Conservation (phyloP, 2,329 filamentous ascomycete species). For the Blastomyces emzantsi region DNA sequence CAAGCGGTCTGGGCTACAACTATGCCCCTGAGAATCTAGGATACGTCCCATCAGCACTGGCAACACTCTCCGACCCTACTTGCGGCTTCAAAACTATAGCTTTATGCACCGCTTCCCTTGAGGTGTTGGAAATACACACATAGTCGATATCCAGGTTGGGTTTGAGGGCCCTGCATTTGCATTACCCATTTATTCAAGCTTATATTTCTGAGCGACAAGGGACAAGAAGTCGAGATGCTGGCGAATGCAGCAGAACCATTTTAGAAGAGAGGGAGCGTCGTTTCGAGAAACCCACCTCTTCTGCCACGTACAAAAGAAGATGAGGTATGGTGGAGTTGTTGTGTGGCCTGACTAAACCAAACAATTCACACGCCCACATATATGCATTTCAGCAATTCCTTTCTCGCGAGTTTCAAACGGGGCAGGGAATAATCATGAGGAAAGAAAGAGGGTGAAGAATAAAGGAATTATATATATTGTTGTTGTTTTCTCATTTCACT, state of each 20-base stretch:
- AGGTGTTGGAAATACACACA: not conserved
- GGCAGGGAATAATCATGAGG: not conserved
- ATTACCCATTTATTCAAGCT: not conserved
- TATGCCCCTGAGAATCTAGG: not conserved
- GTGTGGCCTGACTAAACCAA: not conserved
- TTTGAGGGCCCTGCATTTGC: not conserved
- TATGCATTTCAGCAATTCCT: not conserved
- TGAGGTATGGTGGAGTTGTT: too few species aligned
- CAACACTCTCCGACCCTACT: not conserved
- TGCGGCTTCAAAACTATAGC: not conserved
- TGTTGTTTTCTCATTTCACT: too few species aligned
- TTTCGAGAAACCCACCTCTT: not conserved
- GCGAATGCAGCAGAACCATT: not conserved
- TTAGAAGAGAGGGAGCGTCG: not conserved
- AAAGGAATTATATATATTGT: too few species aligned
- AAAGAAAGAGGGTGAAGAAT: not conserved
- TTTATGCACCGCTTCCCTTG: not conserved
- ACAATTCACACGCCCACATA: not conserved
- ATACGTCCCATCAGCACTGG: not conserved
- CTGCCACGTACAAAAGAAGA: not conserved
- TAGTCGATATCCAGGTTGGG: not conserved
- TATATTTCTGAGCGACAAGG: not conserved
- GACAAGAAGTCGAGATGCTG: not conserved
- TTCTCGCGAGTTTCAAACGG: not conserved
- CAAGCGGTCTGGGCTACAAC: not conserved